phyloP scores from a whole-genome alignment of 192 early-diverging fungal species.

The Paraglomus brasilianum region DNA sequence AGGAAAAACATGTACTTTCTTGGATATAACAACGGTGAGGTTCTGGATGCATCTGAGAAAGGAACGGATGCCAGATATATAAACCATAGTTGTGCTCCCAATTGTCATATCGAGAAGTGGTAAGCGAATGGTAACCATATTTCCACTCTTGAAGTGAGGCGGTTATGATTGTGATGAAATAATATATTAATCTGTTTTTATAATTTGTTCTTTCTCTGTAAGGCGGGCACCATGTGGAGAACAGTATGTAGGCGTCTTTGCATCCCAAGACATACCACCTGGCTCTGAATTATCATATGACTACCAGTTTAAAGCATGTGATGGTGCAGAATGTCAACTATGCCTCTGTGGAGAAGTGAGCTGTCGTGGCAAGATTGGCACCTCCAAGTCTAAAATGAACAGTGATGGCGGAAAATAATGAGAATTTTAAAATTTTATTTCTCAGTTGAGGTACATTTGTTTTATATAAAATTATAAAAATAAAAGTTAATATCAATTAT shows the following conservation, averaged over 20 bases:
- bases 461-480: too few relatives aligned
- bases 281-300: conserved; percentile 78
- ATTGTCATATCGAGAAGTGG: conserved; percentile 92
- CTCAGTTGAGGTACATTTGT: too few relatives aligned
- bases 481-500: too few relatives aligned
- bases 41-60: conserved; percentile 75
- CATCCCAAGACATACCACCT: conserved; percentile 62
- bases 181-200: neutral
- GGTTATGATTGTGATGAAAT: neutral
- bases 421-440: too few relatives aligned
- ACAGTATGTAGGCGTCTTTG: conserved; percentile 71
- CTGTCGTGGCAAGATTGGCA: conserved; percentile 66
- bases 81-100: conserved; percentile 83
- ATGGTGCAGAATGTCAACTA: conserved; percentile 57
- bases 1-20: conserved; percentile 77
- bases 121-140: conserved; percentile 32
- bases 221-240: conserved; percentile 65
- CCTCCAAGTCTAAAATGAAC: neutral
- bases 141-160: too few relatives aligned
- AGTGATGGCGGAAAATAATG: too few relatives aligned
- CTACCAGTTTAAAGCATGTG: conserved; percentile 77
- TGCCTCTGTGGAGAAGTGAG: conserved; percentile 68
- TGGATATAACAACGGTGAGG: conserved; percentile 69
- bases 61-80: conserved; percentile 82
- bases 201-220: neutral